Conservation (phyloP, 257 asterid genomes). For the Solanum stenotomum region DNA sequence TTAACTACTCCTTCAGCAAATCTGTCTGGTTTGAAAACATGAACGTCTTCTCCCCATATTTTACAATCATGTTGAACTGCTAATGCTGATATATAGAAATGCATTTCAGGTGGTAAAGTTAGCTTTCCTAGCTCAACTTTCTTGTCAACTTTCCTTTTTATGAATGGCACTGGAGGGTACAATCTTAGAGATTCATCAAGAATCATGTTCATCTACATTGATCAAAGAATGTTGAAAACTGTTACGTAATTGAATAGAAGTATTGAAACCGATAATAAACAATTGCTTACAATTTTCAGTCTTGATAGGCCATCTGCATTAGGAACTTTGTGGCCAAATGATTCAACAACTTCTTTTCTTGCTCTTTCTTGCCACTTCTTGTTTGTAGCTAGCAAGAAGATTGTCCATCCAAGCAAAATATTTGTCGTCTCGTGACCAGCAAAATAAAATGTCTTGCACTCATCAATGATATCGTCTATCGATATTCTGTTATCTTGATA, state of each 20-base stretch:
- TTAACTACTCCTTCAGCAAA: constrained; percentile 28
- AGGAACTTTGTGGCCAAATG: constrained; percentile 28
- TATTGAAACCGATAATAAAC: not conserved
- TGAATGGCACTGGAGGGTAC: constrained; percentile 57
- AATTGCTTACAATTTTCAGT: constrained; percentile 39
- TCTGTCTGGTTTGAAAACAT: constrained; percentile 46
- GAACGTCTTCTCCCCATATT: constrained; percentile 64
- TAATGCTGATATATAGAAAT: constrained; percentile 40
- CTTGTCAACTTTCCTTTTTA: constrained; percentile 31
- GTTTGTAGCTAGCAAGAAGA: constrained; percentile 43
- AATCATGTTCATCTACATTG: constrained; percentile 45
- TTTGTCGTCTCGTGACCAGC: constrained; percentile 78
- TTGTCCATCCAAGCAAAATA: constrained; percentile 50
- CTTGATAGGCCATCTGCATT: constrained; percentile 32
- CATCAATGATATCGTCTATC: constrained; percentile 55
- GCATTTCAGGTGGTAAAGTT: constrained; percentile 31
- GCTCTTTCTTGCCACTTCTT: constrained; percentile 69
- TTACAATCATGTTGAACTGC: constrained; percentile 52
- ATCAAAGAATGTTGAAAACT: not conserved
- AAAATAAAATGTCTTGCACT: constrained; percentile 67
- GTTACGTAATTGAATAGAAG: not conserved
- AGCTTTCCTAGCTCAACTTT: constrained; percentile 30
- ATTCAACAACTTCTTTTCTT: constrained; percentile 38
- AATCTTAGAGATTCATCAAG: constrained; percentile 54
- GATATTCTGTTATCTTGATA: constrained; percentile 18